Base-by-base conservation (phyloP, 228 moss, liverwort and hornwort genomes). In the Sphagnum magellanicum region DNA sequence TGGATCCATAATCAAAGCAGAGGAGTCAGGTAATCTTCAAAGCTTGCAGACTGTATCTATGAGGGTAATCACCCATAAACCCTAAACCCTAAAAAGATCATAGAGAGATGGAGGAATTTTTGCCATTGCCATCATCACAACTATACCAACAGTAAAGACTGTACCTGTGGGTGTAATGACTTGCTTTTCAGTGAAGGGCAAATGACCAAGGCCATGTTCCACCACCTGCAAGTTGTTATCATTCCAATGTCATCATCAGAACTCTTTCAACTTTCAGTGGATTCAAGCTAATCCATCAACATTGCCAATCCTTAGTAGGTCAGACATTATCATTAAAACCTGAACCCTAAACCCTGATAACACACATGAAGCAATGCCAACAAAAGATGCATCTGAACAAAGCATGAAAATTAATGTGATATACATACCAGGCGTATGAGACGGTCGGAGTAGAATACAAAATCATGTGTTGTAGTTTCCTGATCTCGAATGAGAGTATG, bases 401-500 rank as follows among this genome's bases (percentile, higher is more conserved):
- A 49, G 32, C 59, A 59, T 11, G 6, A 6, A 5, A 64, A 64
- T 6, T 48, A 55, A 55, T 8, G 55, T 55, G 12, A 55, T 1
- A 2, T 55, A 48, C 9, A 16, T n/a, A 59, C 84, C 69, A 83
- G 51, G 13, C 85, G 81, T 9, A 86, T 86, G 13, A 86, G 79
- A 14, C 85, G 79, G 73, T 86, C 85, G 5, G 85, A 66, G 68
- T 86, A 86, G 70, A 86, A 86, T 32, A 86, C 82, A 50, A 86
- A 86, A 63, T 86, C 81, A 59, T 81, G 77, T 17, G 79, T 86
- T 8, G 81, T 81, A 4, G 85, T 86, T 65, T 77, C 77, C 14
- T 72, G 74, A 53, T 86, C 85, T 5, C 85, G 76, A 53, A 86
- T 86, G 49, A 86, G 81, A 61, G 81, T 86, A 77, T 86, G 85